Conservation (phyloP, 495 filamentous ascomycete species). For the Penicillium desertorum region DNA sequence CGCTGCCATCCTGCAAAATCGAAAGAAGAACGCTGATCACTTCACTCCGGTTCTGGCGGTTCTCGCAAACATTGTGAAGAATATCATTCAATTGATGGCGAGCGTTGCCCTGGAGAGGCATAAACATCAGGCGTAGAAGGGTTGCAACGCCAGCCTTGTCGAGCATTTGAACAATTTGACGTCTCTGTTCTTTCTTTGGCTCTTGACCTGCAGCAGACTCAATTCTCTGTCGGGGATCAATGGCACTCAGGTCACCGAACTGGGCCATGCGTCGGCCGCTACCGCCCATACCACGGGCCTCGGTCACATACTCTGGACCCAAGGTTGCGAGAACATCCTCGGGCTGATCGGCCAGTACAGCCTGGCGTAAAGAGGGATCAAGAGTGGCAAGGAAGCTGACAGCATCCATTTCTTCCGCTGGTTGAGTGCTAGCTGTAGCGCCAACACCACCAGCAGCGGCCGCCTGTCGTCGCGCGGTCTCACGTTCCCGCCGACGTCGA, state of each 20-base stretch:
- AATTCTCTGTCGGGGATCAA: constrained; percentile 46
- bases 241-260: constrained; percentile 53
- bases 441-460: constrained; percentile 46
- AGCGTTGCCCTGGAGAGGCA: constrained; percentile 80
- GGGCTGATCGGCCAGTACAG: constrained; percentile 86
- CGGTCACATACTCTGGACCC: constrained; percentile 77
- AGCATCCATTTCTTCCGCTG: constrained; percentile 84
- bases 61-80: constrained; percentile 85
- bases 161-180: constrained; percentile 88
- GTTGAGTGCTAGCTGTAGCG: constrained; percentile 34
- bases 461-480: constrained; percentile 64
- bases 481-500: constrained; percentile 83
- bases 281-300: constrained; percentile 69
- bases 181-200: constrained; percentile 68
- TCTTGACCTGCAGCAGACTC: constrained; percentile 45
- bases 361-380: constrained; percentile 77
- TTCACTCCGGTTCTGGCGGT: constrained; percentile 89
- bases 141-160: constrained; percentile 96
- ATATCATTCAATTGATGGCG: constrained; percentile 80
- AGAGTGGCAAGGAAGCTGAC: constrained; percentile 91
- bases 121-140: constrained; percentile 93
- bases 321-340: constrained; percentile 84
- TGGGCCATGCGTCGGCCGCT: constrained; percentile 58
- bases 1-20: constrained; percentile 94
- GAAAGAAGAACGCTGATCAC: constrained; percentile 91